Conservation (phyloP, 1,284 basidiomycete species). For the Microbotryum scabiosae region DNA sequence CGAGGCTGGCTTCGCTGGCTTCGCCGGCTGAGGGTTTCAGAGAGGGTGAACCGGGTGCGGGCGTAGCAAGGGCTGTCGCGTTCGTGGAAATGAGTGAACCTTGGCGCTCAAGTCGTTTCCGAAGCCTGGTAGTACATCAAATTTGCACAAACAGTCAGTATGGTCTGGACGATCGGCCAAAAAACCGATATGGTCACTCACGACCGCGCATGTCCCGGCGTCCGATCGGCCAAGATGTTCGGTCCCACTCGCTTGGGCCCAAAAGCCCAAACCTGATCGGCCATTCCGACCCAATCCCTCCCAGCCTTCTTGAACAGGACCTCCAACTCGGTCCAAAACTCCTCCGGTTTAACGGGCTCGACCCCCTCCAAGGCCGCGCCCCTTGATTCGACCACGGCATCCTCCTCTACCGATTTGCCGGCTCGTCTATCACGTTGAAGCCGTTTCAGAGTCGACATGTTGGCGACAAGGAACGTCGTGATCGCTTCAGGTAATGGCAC, state of each 20-base stretch:
- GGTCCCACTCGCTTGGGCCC: constrained; percentile 81
- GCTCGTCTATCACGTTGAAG: constrained; percentile 29
- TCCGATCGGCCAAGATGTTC: constrained; percentile 70
- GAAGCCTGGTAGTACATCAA: constrained; percentile 13
- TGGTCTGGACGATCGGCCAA: background rate
- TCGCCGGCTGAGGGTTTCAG: constrained; percentile 9
- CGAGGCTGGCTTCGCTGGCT: constrained; percentile 8
- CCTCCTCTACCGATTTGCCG: constrained; percentile 32
- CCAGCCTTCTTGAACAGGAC: constrained; percentile 60
- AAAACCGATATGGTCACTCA: constrained; percentile 17
- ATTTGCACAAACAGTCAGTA: background rate
- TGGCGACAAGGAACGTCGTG: constrained; percentile 51
- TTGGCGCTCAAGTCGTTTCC: constrained; percentile 27
- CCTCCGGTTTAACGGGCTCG: constrained; percentile 54
- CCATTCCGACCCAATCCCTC: constrained; percentile 68
- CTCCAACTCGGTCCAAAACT: constrained; percentile 73
- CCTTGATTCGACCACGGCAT: constrained; percentile 38
- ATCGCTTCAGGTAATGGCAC: constrained; percentile 63
- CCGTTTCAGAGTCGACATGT: constrained; percentile 26
- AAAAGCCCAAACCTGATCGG: constrained; percentile 76
- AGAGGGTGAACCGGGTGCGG: constrained; percentile 14
- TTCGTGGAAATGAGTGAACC: constrained; percentile 18
- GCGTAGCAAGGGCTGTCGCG: constrained; percentile 7
- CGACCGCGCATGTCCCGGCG: constrained; percentile 38
- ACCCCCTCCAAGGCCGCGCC: constrained; percentile 42